phyloP scores from a whole-genome alignment of 768 basidiomycete genomes.

The Pleurotus tuoliensis region DNA sequence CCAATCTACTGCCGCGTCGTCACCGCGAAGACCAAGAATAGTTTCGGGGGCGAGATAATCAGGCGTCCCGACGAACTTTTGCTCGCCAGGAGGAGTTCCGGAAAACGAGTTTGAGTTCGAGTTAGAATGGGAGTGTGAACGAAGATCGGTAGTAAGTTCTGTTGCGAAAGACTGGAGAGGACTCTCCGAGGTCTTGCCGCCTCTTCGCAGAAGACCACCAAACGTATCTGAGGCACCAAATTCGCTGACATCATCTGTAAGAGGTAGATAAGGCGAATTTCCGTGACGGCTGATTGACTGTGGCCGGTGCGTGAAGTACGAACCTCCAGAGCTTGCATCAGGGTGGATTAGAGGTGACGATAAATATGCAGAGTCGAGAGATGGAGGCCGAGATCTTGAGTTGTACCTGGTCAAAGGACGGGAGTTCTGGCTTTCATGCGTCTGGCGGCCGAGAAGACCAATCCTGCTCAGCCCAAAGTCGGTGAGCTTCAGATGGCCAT shows the following conservation, averaged over 20 bases:
- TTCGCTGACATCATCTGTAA: conserved; percentile 81
- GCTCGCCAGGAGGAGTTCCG: conserved; percentile 75
- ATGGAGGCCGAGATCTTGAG: conserved; percentile 77
- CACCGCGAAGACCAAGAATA: conserved; percentile 91
- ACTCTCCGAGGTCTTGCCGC: conserved; percentile 57
- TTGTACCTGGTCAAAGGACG: conserved; percentile 50
- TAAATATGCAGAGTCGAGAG: conserved; percentile 75
- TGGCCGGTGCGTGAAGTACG: conserved; percentile 76
- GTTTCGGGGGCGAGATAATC: conserved; percentile 97
- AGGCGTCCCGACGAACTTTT: conserved; percentile 96
- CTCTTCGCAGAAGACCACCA: conserved; percentile 49
- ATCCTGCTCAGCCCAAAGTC: conserved; percentile 97
- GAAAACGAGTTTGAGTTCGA: conserved; percentile 38
- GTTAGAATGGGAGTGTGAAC: conserved; percentile 55
- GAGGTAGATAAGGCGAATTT: conserved; percentile 62
- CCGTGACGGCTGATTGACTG: conserved; percentile 54
- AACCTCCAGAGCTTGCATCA: conserved; percentile 58
- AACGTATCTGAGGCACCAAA: conserved; percentile 81
- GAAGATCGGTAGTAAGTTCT: conserved; percentile 77
- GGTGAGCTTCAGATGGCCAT: conserved; percentile 95
- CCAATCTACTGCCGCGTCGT: conserved; percentile 97
- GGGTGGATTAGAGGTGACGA: conserved; percentile 69
- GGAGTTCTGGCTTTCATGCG: conserved; percentile 56
- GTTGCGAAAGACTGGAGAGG: conserved; percentile 85
- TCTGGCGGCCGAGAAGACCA: conserved; percentile 96